These are phyloP conservation scores for Grosmannia penicillata DNA, from an alignment of 2,329 filamentous ascomycete species.

Conservation along the genomic window DNA sequence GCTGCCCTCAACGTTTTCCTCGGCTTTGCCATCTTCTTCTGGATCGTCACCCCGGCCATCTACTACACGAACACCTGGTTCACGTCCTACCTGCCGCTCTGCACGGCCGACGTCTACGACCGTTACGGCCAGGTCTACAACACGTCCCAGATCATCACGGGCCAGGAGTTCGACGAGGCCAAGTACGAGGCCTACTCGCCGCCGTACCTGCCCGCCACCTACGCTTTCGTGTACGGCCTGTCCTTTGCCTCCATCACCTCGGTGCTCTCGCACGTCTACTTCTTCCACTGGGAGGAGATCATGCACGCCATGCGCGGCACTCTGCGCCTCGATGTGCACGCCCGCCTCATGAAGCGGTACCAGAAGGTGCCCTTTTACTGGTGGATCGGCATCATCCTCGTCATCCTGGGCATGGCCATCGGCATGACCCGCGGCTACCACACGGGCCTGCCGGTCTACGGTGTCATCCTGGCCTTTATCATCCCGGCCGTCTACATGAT, in stretches of 20 bases:
- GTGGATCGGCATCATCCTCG: slow-evolving; percentile 22
- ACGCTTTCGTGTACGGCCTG: slow-evolving; percentile 33
- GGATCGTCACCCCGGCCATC: slow-evolving; percentile 27
- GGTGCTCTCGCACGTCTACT: slow-evolving; percentile 30
- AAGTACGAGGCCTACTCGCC: slow-evolving; percentile 38
- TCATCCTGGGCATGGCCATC: slow-evolving; percentile 19
- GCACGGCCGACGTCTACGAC: slow-evolving; percentile 37
- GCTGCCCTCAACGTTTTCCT: slow-evolving; percentile 31
- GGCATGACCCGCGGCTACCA: slow-evolving; percentile 28
- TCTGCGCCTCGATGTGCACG: slow-evolving; percentile 12
- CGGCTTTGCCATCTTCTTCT: slow-evolving; percentile 27
- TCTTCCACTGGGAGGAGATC: slow-evolving; percentile 49
- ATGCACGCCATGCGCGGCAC: slow-evolving; percentile 14
- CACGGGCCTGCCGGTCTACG: slow-evolving; percentile 28
- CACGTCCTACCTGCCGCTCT: slow-evolving; percentile 35
- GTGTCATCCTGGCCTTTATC: slow-evolving; percentile 26
- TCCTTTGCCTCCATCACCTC: slow-evolving; percentile 34
- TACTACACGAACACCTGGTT: slow-evolving; percentile 35
- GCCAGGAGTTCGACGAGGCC: slow-evolving; percentile 26
- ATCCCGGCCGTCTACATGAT: slow-evolving; percentile 29
- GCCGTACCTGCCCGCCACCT: slow-evolving; percentile 30
- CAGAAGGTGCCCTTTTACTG: slow-evolving; percentile 27
- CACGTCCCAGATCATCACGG: slow-evolving; percentile 29
- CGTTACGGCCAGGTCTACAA: slow-evolving; percentile 35
- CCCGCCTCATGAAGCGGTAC: slow-evolving; percentile 12